Evolutionary conservation across 2,329 filamentous ascomycete genomes (phyloP).

Genomic region (Diaporthe caulivora): DNA sequence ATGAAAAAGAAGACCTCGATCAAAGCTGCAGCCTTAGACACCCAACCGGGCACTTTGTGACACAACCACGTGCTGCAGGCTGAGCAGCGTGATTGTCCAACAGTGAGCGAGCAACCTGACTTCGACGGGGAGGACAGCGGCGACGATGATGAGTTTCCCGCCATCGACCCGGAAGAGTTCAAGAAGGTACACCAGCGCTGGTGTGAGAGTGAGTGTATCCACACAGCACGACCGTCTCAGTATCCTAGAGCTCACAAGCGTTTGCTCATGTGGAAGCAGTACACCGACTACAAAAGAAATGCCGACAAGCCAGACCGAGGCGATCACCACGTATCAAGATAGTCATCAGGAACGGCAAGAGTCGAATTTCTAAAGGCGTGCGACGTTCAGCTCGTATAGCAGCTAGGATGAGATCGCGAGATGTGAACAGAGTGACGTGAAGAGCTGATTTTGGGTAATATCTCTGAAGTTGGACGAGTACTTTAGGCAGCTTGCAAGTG

Average conservation of each 20-base stretch:
- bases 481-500: neutral
- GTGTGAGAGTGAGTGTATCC: neutral
- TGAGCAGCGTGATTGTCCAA: neutral
- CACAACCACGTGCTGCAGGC: neutral
- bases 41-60: neutral
- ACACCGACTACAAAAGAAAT: neutral
- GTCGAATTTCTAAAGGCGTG: neutral
- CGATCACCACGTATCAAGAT: neutral
- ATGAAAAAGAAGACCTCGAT: neutral
- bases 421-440: neutral
- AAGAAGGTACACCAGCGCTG: neutral
- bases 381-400: neutral
- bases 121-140: neutral
- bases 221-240: neutral
- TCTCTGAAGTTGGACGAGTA: neutral
- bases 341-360: neutral
- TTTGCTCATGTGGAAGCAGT: neutral
- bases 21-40: neutral
- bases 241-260: neutral
- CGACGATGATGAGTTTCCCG: neutral
- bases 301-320: neutral
- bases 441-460: neutral
- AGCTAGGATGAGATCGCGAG: neutral
- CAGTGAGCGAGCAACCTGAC: neutral
- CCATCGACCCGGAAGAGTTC: neutral